Conservation (phyloP, 2,329 filamentous ascomycete genomes). For the Cercospora sp. region DNA sequence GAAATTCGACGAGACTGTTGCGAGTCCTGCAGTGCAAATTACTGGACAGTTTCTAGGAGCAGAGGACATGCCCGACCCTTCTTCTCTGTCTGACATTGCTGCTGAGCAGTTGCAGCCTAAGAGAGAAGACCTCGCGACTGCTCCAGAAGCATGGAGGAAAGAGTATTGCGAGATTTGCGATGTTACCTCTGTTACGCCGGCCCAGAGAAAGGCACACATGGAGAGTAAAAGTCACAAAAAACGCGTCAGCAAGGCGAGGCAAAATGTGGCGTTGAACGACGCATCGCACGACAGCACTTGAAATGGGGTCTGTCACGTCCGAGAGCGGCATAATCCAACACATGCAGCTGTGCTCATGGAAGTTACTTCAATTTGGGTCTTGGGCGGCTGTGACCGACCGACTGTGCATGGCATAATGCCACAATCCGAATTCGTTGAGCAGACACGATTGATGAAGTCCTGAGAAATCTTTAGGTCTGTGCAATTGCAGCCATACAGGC, state of each 20-base stretch:
- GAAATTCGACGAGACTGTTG: slow-evolving; percentile 64
- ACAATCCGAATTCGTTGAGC: no score
- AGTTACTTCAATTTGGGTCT: no score
- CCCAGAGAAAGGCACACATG: slow-evolving; percentile 60
- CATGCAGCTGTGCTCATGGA: no score
- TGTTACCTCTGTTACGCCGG: slow-evolving; percentile 55
- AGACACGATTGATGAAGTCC: no score
- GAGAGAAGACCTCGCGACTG: slow-evolving; percentile 48
- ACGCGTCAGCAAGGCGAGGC: slow-evolving; percentile 16
- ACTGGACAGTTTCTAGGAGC: slow-evolving; percentile 63
- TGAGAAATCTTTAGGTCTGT: no score
- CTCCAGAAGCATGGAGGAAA: slow-evolving; percentile 50
- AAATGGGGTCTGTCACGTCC: no score
- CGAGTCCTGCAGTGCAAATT: slow-evolving; percentile 63
- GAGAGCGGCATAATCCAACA: no score
- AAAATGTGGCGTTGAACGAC: neutral
- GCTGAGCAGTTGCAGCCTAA: slow-evolving; percentile 59
- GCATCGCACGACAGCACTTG: no score
- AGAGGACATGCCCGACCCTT: slow-evolving; percentile 55
- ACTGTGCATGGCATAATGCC: no score
- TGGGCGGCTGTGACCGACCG: no score
- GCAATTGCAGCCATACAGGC: no score
- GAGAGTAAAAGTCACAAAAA: slow-evolving; percentile 56
- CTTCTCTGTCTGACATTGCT: slow-evolving; percentile 57
- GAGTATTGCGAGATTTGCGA: slow-evolving; percentile 71